Evolutionary conservation across 2,329 filamentous ascomycete species (phyloP), one percentile per base, ranked within the genome.

Genomic region (Diplodia seriata): DNA sequence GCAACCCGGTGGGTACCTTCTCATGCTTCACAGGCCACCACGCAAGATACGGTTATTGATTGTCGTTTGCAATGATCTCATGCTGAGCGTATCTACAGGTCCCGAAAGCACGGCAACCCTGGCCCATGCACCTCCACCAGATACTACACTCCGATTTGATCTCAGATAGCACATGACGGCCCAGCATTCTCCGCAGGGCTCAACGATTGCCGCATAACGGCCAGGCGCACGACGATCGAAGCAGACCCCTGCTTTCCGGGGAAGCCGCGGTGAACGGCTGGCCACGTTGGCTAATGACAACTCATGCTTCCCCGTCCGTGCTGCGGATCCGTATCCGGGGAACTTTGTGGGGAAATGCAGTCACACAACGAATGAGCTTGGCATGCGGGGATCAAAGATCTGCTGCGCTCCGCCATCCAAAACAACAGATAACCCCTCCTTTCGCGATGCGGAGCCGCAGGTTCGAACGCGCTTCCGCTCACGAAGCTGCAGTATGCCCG

Each of bases 291-390:
- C 20, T 9, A 15, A 15, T 18, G 26, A 23, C 26, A 33, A n/a
- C 33, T 18, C 33, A 36, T 3, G 4, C 23, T 50, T 31, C 59
- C 59, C 59, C 31, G 59, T 63, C 43, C 12, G 18, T 38, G 59
- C 59, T 51, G 59, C 59, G 59, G 59, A 51, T 51, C 59, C 59
- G 59, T 36, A 62, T 62, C 57, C 43, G 57, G 57, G 57, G 40
- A 62, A 59, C 11, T 9, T 7, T 51, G 59, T 63, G 59, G 59
- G 43, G 59, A 63, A 63, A 23, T 29, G 18, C 12, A 33, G 43
- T 26, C 43, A 59, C 43, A 43, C 57, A 43, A 26, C 33, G 20
- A 20, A 43, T 31, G 56, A 40, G 33, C 38, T 62, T 62, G 57
- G 43, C 57, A 63, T 51, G 47, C 43, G 43, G 59, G 51, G 59